A percentile compares a stretch with the other conserved stretches of the same genome.
phyloP scores from a whole-genome alignment of 2,329 filamentous ascomycete genomes.

The Beauveria varroae region DNA sequence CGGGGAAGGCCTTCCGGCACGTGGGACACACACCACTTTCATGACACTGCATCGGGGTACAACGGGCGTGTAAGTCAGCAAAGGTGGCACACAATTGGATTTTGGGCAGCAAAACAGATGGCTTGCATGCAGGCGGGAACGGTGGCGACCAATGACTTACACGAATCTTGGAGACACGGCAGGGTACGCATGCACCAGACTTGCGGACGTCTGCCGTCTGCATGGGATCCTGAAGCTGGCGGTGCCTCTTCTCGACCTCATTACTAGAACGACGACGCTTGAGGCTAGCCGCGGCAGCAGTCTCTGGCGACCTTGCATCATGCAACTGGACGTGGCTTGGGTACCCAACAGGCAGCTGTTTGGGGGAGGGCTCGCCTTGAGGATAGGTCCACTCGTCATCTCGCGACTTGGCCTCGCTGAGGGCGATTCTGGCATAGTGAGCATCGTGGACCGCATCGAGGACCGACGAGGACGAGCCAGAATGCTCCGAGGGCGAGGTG shows the following conservation, averaged over 20 bases:
- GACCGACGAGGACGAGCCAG: conserved; percentile 23
- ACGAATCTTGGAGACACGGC: conserved; percentile 39
- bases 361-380: conserved; percentile 22
- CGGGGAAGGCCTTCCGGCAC: conserved; percentile 33
- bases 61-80: conserved; percentile 14
- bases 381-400: conserved; percentile 35
- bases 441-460: conserved; percentile 25
- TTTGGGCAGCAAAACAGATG: conserved; percentile 12
- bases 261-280: conserved; percentile 30
- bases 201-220: conserved; percentile 43
- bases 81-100: neutral
- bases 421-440: conserved; percentile 23
- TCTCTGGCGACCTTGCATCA: conserved; percentile 18
- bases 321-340: conserved; percentile 26
- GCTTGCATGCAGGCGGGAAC: conserved; percentile 6
- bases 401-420: conserved; percentile 28
- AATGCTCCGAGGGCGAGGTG: conserved; percentile 33
- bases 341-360: conserved; percentile 24
- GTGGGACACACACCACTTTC: conserved; percentile 35
- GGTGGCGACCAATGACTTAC: conserved; percentile 28
- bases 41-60: conserved; percentile 25
- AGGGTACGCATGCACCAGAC: conserved; percentile 40
- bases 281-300: conserved; percentile 22
- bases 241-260: conserved; percentile 27
- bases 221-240: conserved; percentile 31